phyloP scores from a whole-genome alignment of 768 basidiomycete species.

The Clitopilus passeckerianus region DNA sequence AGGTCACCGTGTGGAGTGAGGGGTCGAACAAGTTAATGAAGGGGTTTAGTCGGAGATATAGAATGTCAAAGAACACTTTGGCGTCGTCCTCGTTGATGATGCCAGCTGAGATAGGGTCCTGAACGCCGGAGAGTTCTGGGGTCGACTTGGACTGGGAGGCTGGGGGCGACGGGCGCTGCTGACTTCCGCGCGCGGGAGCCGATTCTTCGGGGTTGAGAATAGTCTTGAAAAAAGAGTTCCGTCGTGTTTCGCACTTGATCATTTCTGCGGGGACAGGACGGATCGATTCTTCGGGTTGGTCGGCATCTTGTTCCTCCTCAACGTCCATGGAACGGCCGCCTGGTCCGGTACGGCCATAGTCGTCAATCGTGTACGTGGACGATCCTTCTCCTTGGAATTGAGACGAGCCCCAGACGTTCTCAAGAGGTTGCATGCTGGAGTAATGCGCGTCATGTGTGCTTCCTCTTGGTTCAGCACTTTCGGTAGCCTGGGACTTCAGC shows the following conservation, averaged over 20 bases:
- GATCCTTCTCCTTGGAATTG: slow-evolving; percentile 41
- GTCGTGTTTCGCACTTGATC: slow-evolving; percentile 64
- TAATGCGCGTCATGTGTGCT: slow-evolving; percentile 23
- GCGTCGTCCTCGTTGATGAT: slow-evolving; percentile 69
- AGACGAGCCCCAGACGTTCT: slow-evolving; percentile 26
- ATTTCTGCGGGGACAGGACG: slow-evolving; percentile 76
- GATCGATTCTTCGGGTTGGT: slow-evolving; percentile 57
- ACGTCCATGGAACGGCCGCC: slow-evolving; percentile 43
- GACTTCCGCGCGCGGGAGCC: slow-evolving; percentile 21
- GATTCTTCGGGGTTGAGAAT: slow-evolving; percentile 72
- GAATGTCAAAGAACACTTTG: slow-evolving; percentile 66
- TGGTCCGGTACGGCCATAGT: slow-evolving; percentile 27
- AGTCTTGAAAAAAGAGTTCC: slow-evolving; percentile 78
- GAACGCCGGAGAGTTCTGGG: slow-evolving; percentile 32
- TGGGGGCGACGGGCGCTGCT: slow-evolving; percentile 26
- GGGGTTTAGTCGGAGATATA: slow-evolving; percentile 82
- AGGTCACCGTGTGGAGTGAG: slow-evolving; percentile 71
- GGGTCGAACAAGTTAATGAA: slow-evolving; percentile 90
- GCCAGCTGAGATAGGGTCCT: slow-evolving; percentile 71
- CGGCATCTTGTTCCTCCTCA: slow-evolving; percentile 48
- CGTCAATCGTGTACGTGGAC: slow-evolving; percentile 38
- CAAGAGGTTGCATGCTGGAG: slow-evolving; percentile 21
- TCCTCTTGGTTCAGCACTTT: slow-evolving; percentile 25
- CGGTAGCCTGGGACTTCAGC: slow-evolving; percentile 54
- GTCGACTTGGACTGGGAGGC: slow-evolving; percentile 33